Evolutionary conservation across 305 asterid species (phyloP), one percentile per base, ranked within the genome.

Genomic region (Salvia sclarea): DNA sequence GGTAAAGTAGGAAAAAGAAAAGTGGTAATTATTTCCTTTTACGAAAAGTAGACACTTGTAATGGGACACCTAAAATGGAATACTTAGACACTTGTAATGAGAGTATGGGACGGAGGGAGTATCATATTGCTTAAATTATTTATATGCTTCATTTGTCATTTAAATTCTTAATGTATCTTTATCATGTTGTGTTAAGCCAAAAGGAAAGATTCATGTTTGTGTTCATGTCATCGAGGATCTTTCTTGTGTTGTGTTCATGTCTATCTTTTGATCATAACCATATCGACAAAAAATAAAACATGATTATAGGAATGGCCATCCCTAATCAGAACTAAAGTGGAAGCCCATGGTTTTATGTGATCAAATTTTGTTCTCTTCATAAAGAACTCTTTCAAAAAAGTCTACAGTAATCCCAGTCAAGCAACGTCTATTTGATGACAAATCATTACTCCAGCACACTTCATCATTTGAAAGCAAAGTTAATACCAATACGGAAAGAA

Each of bases 361-460:
- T 38, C 47, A 20, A 4, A 57, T 16, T 47, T 20, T 17, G 41
- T 38, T 40, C 37, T 66, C 28, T 45, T 22, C 49, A 43, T n/a
- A 25, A 54, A 61, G 55, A 61, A 55, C 72, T 60, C 21, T 30
- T 68, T 53, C 25, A 24, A 55, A 50, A 58, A 81, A 63, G 61
- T 58, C 69, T 58, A 12, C 60, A 47, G 73, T 25, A 9, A 64
- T 41, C 64, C 59, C 55, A 69, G 66, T 60, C 53, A 50, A 54
- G 33, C 59, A 71, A 72, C 68, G 72, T 16, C 47, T 67, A 43
- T 63, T 53, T 58, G 41, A 62, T 64, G 58, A 52, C 37, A 73
- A 66, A 66, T 69, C 61, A 52, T 49, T 47, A n/a, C 68, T 45
- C 44, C 8, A 41, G 25, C 21, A 61, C 40, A 67, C 40, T 63